phyloP scores from a whole-genome alignment of 1,284 basidiomycete genomes.

The Malassezia nana region DNA sequence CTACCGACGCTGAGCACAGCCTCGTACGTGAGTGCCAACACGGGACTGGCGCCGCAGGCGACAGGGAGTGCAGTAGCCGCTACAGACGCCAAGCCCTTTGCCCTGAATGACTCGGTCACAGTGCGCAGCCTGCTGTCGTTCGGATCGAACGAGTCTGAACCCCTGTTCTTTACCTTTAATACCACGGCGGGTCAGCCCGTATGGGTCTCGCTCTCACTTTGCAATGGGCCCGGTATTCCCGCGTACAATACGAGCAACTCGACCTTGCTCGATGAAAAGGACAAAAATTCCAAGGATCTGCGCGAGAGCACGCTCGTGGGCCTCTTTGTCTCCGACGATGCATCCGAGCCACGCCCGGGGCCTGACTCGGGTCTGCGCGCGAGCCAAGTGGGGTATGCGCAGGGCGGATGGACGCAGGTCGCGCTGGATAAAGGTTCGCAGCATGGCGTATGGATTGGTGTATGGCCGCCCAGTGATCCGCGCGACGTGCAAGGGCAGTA shows the following conservation, averaged over 20 bases:
- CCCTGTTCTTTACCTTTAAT: conserved; percentile 30
- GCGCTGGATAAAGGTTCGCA: conserved; percentile 21
- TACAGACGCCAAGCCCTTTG: neutral
- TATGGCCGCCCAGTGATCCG: conserved; percentile 33
- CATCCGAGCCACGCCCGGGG: conserved; percentile 20
- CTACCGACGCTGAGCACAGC: conserved; percentile 9
- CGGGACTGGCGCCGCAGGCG: neutral
- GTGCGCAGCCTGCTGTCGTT: conserved; percentile 21
- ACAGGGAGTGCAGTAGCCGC: neutral
- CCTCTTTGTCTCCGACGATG: conserved; percentile 29
- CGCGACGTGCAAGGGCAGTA: conserved; percentile 23
- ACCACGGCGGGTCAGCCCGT: conserved; percentile 15
- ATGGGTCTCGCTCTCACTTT: conserved; percentile 35
- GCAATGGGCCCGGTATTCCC: conserved; percentile 33
- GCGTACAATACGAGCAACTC: conserved; percentile 37
- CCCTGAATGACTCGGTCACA: conserved; percentile 26
- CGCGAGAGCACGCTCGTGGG: conserved; percentile 26
- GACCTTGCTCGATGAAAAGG: conserved; percentile 23
- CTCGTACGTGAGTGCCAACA: conserved; percentile 8
- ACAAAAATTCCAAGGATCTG: conserved; percentile 22
- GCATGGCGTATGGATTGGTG: conserved; percentile 31
- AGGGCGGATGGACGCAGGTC: conserved; percentile 32
- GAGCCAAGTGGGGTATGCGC: conserved; percentile 20
- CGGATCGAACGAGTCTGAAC: conserved; percentile 12
- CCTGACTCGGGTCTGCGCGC: conserved; percentile 17